These are phyloP conservation scores for Rubus parviflorus DNA, from an alignment of 306 rosid genomes.

Conservation along the genomic window DNA sequence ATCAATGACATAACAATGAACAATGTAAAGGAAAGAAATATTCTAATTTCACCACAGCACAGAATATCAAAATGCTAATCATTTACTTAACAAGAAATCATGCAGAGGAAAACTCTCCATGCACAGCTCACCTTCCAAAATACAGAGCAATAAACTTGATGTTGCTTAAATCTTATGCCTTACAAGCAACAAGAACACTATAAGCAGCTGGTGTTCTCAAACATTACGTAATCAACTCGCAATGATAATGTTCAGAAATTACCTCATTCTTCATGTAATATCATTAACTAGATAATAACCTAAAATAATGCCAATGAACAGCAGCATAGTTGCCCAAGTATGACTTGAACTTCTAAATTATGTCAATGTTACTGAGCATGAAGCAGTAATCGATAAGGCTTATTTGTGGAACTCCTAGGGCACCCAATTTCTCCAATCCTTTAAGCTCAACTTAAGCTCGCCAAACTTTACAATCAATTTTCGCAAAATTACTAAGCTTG, in stretches of 20 bases:
- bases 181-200: neutral
- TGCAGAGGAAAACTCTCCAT: neutral
- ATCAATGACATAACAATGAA: neutral
- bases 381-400: neutral
- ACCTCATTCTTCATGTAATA: neutral
- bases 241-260: neutral
- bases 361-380: neutral
- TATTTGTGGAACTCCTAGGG: neutral
- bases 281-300: neutral
- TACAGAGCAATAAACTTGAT: neutral
- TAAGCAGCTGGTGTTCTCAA: neutral
- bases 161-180: neutral
- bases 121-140: neutral
- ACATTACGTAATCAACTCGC: neutral
- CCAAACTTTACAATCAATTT: neutral
- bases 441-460: neutral
- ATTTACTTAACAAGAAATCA: neutral
- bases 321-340: no score
- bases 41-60: neutral
- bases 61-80: neutral
- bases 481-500: neutral
- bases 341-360: neutral
- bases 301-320: neutral
- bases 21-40: neutral
- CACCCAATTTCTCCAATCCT: neutral